Percentiles rank a stretch among this genome's conserved stretches.
Evolutionary conservation across 345 rosid genomes (phyloP).

Genomic region (Acer negundo): DNA sequence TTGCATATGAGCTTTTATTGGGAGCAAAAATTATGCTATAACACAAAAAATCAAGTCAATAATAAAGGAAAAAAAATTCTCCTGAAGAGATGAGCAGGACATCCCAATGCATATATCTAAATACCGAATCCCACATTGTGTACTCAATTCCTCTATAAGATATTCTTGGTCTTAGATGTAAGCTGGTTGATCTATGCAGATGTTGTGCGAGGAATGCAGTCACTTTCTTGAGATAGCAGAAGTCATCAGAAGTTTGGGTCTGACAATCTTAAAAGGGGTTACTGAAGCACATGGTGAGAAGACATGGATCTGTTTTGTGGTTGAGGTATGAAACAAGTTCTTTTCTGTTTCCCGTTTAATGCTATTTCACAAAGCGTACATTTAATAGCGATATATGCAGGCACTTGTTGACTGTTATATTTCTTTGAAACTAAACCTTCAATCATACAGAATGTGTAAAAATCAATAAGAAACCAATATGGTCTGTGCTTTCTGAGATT

Average conservation of each 20-base stretch:
- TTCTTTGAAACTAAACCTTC: background rate
- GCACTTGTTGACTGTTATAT: too few species aligned
- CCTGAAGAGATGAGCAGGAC: slow-evolving; percentile 5
- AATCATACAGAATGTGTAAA: background rate
- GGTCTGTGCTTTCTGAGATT: background rate
- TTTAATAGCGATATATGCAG: background rate
- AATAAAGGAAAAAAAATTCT: background rate
- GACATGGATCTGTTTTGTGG: slow-evolving; percentile 86
- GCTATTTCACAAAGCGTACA: background rate
- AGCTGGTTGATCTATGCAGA: slow-evolving; percentile 51
- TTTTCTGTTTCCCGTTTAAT: background rate
- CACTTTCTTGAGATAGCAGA: slow-evolving; percentile 96
- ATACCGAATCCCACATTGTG: background rate
- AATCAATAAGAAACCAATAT: background rate
- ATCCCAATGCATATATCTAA: background rate
- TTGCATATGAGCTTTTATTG: slow-evolving; percentile 10
- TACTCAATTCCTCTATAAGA: background rate
- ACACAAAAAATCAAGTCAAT: background rate
- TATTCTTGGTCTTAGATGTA: slow-evolving; percentile 9
- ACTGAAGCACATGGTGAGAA: slow-evolving; percentile 77
- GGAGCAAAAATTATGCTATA: background rate
- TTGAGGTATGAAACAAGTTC: slow-evolving; percentile 61
- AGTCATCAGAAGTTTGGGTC: slow-evolving; percentile 79
- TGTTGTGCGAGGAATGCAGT: slow-evolving; percentile 88
- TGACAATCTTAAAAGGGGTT: slow-evolving; percentile 82